Conservation (phyloP, 495 filamentous ascomycete species). For the Penicillium waksmanii region DNA sequence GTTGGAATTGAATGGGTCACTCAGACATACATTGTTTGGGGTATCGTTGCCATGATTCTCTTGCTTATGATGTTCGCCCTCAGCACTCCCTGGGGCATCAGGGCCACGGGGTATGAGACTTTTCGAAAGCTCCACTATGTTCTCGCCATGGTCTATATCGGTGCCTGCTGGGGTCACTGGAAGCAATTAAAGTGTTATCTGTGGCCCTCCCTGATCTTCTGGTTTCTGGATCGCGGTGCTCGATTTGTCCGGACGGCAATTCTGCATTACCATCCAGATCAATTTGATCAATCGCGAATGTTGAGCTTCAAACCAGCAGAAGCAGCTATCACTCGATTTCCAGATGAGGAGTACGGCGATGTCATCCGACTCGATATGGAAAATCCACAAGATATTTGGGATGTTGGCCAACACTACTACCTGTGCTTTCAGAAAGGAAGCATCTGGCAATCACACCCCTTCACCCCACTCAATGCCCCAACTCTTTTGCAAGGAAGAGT, state of each 20-base stretch:
- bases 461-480: conserved; percentile 61
- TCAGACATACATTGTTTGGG: conserved; percentile 65
- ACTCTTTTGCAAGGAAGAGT: conserved; percentile 31
- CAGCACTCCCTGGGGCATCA: conserved; percentile 57
- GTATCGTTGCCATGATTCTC: conserved; percentile 64
- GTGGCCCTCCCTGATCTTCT: conserved; percentile 61
- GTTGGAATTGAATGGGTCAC: conserved; percentile 54
- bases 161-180: conserved; percentile 73
- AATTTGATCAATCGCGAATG: conserved; percentile 28
- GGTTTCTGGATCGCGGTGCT: conserved; percentile 56
- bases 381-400: conserved; percentile 59
- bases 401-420: conserved; percentile 68
- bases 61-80: conserved; percentile 57
- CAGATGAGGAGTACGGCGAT: conserved; percentile 52
- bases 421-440: conserved; percentile 61
- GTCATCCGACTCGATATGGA: conserved; percentile 60
- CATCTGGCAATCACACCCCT: conserved; percentile 70
- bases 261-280: conserved; percentile 51
- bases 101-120: conserved; percentile 67
- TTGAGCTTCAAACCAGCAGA: conserved; percentile 47
- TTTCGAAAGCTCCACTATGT: conserved; percentile 68
- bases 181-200: conserved; percentile 62
- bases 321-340: conserved; percentile 51
- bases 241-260: conserved; percentile 53
- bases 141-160: conserved; percentile 66